phyloP scores from a whole-genome alignment of 345 rosid species.

The Laguncularia racemosa region DNA sequence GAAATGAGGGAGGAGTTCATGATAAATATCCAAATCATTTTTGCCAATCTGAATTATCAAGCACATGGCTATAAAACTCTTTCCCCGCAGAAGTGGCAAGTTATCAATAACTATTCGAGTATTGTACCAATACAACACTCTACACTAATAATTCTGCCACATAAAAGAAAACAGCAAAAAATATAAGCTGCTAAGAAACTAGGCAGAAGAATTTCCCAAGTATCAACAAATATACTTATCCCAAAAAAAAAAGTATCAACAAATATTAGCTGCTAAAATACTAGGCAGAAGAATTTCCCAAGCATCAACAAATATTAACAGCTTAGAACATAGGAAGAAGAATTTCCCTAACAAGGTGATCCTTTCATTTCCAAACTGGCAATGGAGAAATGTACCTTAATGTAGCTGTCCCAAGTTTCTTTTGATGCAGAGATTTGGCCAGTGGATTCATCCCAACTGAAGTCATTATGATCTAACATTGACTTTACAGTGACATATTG shows the following conservation, averaged over 20 bases:
- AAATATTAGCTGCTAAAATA: slow-evolving; percentile 4
- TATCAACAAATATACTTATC: slow-evolving; percentile 1
- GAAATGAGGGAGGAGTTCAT: neutral
- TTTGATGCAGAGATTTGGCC: slow-evolving; percentile 28
- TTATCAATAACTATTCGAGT: no score
- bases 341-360: no score
- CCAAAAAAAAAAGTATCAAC: neutral
- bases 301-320: no score
- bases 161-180: slow-evolving; percentile 5
- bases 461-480: slow-evolving; percentile 31
- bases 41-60: no score
- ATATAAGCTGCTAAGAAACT: slow-evolving; percentile 4
- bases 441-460: slow-evolving; percentile 31
- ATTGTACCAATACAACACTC: no score
- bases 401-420: slow-evolving; percentile 36
- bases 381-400: slow-evolving; percentile 23
- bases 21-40: no score
- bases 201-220: no score
- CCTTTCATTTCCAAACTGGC: neutral
- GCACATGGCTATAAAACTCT: no score
- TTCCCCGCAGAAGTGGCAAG: no score
- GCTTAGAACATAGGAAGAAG: no score
- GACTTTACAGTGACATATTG: slow-evolving; percentile 31
- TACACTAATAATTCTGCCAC: neutral
- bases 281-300: no score